Base-by-base conservation (phyloP, 257 asterid genomes). In the Paraleonurus japonicus region DNA sequence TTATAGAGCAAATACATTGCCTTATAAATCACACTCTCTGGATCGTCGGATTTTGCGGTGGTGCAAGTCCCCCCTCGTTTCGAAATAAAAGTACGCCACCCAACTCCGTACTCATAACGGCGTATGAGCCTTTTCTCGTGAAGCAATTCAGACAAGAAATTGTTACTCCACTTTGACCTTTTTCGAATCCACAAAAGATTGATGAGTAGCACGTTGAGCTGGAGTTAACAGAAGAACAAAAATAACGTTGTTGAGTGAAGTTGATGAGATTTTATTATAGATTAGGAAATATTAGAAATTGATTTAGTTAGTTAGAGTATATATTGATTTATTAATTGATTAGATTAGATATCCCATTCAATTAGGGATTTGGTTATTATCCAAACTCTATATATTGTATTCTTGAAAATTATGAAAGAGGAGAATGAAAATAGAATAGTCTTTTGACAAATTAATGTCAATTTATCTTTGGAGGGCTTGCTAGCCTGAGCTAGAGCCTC, bases 131-230 rank as follows among this genome's bases (percentile, higher is more conserved):
- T 2, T 62, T 9, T 4, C 79, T 70, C 17, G 69, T 27, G 76
- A 78, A 79, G 69, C 82, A 79, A 12, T 70, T 74, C 73, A 79
- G 64, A 39, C 82, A 79, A 2, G 76, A 74, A 35, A 74, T 64
- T 15, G 53, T 39, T 23, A 79, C 79, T 17, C 76, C 76, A 26
- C 35, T 62, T 12, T 2, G 5, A 0, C 45, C 37, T 11, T 41
- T 53, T 16, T 9, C 19, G 16, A 54, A 78, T 22, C 79, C 72
- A 47, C 79, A 53, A 62, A 75, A 73, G 41, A 26, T 0, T 19
- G 53, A 35, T 20, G 81, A 67, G 62, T 62, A 45, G 33, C 10
- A 5, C 0, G 28, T 4, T 57, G 51, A 37, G 65, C 23, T 5
- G 4, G 71, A 37, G 63, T 2, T 10, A n/a, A 3, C 16, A 48